Conservation (phyloP, 1,139 yeast species). For the Taphrina deformans region DNA sequence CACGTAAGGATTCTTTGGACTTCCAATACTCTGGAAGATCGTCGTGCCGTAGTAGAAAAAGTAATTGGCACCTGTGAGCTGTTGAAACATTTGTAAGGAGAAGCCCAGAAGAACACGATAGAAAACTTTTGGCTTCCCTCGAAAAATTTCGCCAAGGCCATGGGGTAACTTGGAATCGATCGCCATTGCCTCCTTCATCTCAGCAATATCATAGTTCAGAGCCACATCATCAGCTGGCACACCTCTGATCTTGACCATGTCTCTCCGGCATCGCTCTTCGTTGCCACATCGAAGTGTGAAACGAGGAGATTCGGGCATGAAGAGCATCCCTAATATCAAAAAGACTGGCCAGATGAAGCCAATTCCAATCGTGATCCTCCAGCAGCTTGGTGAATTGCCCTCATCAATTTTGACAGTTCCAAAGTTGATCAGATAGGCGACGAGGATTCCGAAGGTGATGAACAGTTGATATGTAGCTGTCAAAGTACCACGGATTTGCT, state of each 20-base stretch:
- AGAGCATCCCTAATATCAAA: constrained; percentile 56
- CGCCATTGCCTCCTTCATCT: constrained; percentile 45
- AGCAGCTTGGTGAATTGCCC: constrained; percentile 49
- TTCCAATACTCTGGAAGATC: constrained; percentile 56
- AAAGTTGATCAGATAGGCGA: constrained; percentile 67
- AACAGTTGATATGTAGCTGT: constrained; percentile 69
- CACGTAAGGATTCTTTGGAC: constrained; percentile 54
- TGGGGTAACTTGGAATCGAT: constrained; percentile 41
- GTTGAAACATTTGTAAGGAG: constrained; percentile 58
- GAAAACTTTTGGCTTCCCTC: constrained; percentile 35
- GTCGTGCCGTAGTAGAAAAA: constrained; percentile 66
- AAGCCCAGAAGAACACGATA: constrained; percentile 50
- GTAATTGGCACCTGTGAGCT: constrained; percentile 67
- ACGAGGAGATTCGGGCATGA: constrained; percentile 81
- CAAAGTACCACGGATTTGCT: constrained; percentile 64
- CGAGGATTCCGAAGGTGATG: constrained; percentile 58
- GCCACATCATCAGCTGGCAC: constrained; percentile 48
- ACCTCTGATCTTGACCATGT: constrained; percentile 46
- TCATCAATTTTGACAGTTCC: constrained; percentile 60
- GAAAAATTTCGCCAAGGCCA: constrained; percentile 35
- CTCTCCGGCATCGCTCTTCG: constrained; percentile 56
- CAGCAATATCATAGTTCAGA: constrained; percentile 51
- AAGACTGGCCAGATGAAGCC: constrained; percentile 52
- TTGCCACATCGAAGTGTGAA: constrained; percentile 58
- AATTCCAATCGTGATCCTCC: constrained; percentile 61